phyloP scores from a whole-genome alignment of 2,329 filamentous ascomycete species.

The Didymella lethalis region DNA sequence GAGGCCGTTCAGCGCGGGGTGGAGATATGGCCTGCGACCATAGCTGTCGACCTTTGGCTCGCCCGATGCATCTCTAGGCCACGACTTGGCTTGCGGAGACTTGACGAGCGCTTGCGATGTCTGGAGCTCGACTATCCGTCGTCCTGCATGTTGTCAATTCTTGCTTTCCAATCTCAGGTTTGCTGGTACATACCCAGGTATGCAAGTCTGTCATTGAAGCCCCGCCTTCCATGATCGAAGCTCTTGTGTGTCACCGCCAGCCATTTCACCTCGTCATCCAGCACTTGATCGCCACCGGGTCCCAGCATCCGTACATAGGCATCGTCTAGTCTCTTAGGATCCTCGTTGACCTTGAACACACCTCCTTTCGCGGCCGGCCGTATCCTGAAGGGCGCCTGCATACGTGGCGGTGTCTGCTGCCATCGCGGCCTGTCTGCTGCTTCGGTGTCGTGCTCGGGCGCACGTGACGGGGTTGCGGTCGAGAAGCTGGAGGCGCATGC shows the following conservation, averaged over 20 bases:
- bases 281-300: constrained; percentile 71
- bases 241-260: constrained; percentile 97
- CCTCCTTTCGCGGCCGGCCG: constrained; percentile 64
- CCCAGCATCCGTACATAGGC: constrained; percentile 83
- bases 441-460: constrained; percentile 44
- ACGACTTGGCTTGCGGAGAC: constrained; percentile 49
- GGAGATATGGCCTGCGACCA: constrained; percentile 70
- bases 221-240: constrained; percentile 92
- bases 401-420: constrained; percentile 58
- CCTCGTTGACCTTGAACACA: constrained; percentile 75
- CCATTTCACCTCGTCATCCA: constrained; percentile 96
- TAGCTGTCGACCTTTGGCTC: constrained; percentile 39
- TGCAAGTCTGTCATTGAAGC: constrained; percentile 93
- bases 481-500: constrained; percentile 44
- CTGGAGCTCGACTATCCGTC: constrained; percentile 70
- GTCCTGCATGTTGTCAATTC: constrained; percentile 57
- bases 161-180: not conserved
- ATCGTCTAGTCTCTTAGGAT: constrained; percentile 75
- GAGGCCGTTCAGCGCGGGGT: constrained; percentile 75
- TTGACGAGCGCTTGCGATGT: constrained; percentile 68
- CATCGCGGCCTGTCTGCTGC: constrained; percentile 55
- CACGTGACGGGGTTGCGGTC: constrained; percentile 33
- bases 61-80: constrained; percentile 31
- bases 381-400: constrained; percentile 62
- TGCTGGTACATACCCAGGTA: constrained; percentile 72